Conservation (phyloP, 805 yeast genomes). For the Torulaspora maleeae region DNA sequence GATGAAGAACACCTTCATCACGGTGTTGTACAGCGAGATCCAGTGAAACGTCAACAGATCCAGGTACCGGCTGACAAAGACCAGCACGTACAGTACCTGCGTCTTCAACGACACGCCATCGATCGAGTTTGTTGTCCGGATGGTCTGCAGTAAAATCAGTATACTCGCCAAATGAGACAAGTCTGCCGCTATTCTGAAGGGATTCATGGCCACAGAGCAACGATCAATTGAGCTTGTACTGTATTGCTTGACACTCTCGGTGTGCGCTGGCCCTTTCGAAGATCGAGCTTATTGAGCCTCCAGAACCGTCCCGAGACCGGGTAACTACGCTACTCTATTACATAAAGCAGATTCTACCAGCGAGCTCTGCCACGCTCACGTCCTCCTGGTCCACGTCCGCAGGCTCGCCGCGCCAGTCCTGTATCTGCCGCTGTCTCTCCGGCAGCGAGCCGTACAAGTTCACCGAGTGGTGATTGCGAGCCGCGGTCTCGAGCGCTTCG, state of each 20-base stretch:
- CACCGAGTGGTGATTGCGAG: slow-evolving; percentile 8
- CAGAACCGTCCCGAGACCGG: not conserved
- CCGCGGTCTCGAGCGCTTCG: not conserved
- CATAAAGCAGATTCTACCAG: slow-evolving; percentile 3
- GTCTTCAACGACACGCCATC: slow-evolving; percentile 88
- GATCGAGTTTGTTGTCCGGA: slow-evolving; percentile 57
- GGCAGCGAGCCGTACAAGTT: slow-evolving; percentile 9
- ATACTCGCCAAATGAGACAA: slow-evolving; percentile 78
- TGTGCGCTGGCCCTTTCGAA: not conserved
- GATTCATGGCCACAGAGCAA: slow-evolving; percentile 8
- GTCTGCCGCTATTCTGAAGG: slow-evolving; percentile 44
- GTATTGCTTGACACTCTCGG: not conserved
- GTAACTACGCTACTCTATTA: not conserved
- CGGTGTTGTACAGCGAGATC: slow-evolving; percentile 65
- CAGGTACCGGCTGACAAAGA: slow-evolving; percentile 67
- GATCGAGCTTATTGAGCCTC: not conserved
- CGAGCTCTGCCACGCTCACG: not conserved
- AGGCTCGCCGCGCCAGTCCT: not conserved
- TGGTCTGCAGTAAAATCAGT: slow-evolving; percentile 66
- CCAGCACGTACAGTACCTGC: slow-evolving; percentile 70
- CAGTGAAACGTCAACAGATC: slow-evolving; percentile 48
- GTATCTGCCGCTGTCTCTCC: slow-evolving; percentile 2
- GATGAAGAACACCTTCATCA: slow-evolving; percentile 80
- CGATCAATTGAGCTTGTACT: not conserved
- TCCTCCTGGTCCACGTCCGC: not conserved